These are phyloP conservation scores for Cetradonia linearis DNA, from an alignment of 495 filamentous ascomycete species.

Conservation along the genomic window DNA sequence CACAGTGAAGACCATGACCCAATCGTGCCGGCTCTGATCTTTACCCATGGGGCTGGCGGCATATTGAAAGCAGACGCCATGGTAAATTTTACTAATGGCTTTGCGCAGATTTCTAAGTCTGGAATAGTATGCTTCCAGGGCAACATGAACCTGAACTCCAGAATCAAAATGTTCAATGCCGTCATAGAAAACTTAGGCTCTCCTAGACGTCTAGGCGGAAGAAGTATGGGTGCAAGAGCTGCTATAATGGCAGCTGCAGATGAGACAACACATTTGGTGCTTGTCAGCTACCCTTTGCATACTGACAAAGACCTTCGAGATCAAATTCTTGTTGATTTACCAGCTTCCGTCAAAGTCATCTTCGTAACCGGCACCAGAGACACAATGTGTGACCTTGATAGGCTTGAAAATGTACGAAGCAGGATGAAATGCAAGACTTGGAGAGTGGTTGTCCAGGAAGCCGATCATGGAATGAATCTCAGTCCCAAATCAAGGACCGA, in stretches of 20 bases:
- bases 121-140: conserved; percentile 31
- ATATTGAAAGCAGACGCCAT: conserved; percentile 28
- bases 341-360: conserved; percentile 23
- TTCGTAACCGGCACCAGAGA: conserved; percentile 31
- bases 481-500: conserved; percentile 23
- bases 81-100: conserved; percentile 29
- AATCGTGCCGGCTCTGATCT: conserved; percentile 24
- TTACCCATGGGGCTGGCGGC: conserved; percentile 36
- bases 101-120: conserved; percentile 3
- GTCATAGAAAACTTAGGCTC: conserved; percentile 17
- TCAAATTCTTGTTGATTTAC: conserved; percentile 29
- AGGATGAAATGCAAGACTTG: conserved; percentile 30
- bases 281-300: conserved; percentile 32
- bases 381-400: conserved; percentile 29
- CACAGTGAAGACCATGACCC: background rate
- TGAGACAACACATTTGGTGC: conserved; percentile 24
- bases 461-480: conserved; percentile 35
- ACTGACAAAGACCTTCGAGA: conserved; percentile 28
- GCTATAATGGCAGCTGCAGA: conserved; percentile 29
- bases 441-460: conserved; percentile 28
- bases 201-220: conserved; percentile 26
- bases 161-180: conserved; percentile 27
- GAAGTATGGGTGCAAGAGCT: conserved; percentile 36
- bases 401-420: conserved; percentile 24
- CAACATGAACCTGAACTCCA: conserved; percentile 30